phyloP scores from a whole-genome alignment of 2,329 filamentous ascomycete genomes.

The Colletotrichum australisinense region DNA sequence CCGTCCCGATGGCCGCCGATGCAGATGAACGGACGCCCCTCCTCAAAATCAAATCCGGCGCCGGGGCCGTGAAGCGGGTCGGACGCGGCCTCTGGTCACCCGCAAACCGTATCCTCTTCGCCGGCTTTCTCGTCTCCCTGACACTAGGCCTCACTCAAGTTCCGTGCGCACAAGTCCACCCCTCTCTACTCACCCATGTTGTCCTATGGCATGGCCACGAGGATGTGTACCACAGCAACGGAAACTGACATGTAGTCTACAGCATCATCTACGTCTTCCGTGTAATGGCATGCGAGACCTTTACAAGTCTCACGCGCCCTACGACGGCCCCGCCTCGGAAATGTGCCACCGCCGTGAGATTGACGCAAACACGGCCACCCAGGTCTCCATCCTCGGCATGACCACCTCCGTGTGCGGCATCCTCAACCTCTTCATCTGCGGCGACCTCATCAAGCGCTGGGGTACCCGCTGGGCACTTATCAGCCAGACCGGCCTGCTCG shows the following conservation, averaged over 20 bases:
- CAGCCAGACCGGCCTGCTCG: slow-evolving; percentile 73
- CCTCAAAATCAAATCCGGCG: slow-evolving; percentile 30
- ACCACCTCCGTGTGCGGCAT: slow-evolving; percentile 77
- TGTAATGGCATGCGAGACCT: slow-evolving; percentile 78
- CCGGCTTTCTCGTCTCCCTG: slow-evolving; percentile 69
- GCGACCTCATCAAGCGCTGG: slow-evolving; percentile 73
- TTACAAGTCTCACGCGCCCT: slow-evolving; percentile 68
- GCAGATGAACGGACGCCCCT: slow-evolving; percentile 33
- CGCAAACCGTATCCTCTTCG: slow-evolving; percentile 62
- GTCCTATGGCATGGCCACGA: no score
- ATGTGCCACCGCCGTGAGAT: slow-evolving; percentile 72
- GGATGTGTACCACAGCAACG: neutral
- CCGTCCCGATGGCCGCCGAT: slow-evolving; percentile 22
- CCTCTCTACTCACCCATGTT: neutral
- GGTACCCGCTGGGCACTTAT: slow-evolving; percentile 73
- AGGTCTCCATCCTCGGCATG: slow-evolving; percentile 74
- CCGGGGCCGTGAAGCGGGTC: slow-evolving; percentile 35
- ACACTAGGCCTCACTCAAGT: slow-evolving; percentile 63
- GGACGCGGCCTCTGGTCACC: slow-evolving; percentile 31
- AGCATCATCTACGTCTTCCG: slow-evolving; percentile 74
- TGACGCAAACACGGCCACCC: slow-evolving; percentile 70
- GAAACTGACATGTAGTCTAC: slow-evolving; percentile 11
- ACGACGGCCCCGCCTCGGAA: slow-evolving; percentile 55
- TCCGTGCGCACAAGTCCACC: slow-evolving; percentile 48
- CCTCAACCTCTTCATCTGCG: slow-evolving; percentile 74